phyloP scores from a whole-genome alignment of 2,329 filamentous ascomycete species.

The Trichoderma sp. region DNA sequence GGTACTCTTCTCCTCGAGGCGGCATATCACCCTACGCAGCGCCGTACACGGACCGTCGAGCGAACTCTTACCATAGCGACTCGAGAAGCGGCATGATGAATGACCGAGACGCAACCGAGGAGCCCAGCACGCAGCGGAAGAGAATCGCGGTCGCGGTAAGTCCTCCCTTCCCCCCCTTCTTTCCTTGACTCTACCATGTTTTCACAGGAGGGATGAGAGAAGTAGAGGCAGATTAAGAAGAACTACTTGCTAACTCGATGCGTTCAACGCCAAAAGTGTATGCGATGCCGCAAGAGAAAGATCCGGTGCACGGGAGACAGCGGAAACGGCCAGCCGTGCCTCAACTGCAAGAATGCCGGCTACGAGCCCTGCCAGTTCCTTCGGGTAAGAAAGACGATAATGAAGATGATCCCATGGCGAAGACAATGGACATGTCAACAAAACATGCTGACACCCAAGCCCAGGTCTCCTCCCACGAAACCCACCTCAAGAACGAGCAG shows the following conservation, averaged over 20 bases:
- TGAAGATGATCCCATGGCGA: background rate
- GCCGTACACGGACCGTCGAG: slow-evolving; percentile 30
- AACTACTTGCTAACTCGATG: background rate
- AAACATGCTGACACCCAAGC: background rate
- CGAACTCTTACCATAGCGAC: slow-evolving; percentile 27
- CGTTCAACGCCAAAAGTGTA: slow-evolving; percentile 61
- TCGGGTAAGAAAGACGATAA: slow-evolving; percentile 60
- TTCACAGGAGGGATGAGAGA: background rate
- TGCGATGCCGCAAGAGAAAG: slow-evolving; percentile 87
- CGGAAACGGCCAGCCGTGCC: slow-evolving; percentile 75
- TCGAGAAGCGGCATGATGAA: slow-evolving; percentile 27
- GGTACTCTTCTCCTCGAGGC: slow-evolving; percentile 27
- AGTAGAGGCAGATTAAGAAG: background rate
- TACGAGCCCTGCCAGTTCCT: slow-evolving; percentile 75
- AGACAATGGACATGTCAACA: too few relatives aligned
- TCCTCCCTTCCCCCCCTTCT: slow-evolving; percentile 16
- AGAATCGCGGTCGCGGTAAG: slow-evolving; percentile 63
- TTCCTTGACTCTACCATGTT: background rate
- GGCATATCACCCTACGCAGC: slow-evolving; percentile 30
- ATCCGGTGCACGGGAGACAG: slow-evolving; percentile 90
- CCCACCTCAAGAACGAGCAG: slow-evolving; percentile 34
- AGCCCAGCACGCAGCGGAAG: slow-evolving; percentile 54
- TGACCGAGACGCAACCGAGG: slow-evolving; percentile 35
- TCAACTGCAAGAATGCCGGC: slow-evolving; percentile 78
- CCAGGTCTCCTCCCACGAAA: slow-evolving; percentile 42